Base-by-base conservation (phyloP, 2,329 filamentous ascomycete species). In the Colletotrichum camelliae region DNA sequence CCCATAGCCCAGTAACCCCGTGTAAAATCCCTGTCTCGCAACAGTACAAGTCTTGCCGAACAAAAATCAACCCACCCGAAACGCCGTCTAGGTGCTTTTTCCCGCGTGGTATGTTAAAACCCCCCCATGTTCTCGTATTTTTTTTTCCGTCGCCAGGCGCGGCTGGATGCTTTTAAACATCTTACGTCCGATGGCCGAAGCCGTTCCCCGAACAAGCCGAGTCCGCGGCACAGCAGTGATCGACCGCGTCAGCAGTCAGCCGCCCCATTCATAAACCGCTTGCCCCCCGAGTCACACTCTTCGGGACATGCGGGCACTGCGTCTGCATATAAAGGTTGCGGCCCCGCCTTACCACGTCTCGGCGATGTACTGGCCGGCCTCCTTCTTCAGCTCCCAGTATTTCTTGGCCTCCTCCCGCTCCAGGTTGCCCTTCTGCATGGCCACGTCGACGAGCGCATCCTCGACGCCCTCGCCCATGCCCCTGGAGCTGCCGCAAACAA, bases 391-490 rank as follows among this genome's bases (percentile, higher is more conserved):
- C 61, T 93, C 88, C 97, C 97, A 98, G 84, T 98, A 99, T 78
- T 94, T 92, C 82, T 91, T 89, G 4, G 97, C 96, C 83, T 98
- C 95, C 37, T 96, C 93, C 27, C 90, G 88, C 82, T 95, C 94
- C 67, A 99, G 86, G 81, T 96, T 96, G 13, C 96, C 97, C 89
- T 98, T 98, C 79, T 93, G 89, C 93, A 98, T 98, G 67, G 96
- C 95, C 1, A 98, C 96, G 77, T 98, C 94, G 31, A 98, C 89
- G 16, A 99, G 89, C 0, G 96, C 95, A 62, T 93, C 90, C 83
- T 98, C 94, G 4, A 99, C 97, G 60, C 97, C 97, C 85, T 98
- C 97, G 75, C 97, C 97, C 97, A 99, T 99, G 72, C 97, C 97
- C 87, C 95, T 96, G 81, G 93, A 96, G 85, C 94, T 97, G 66